Base-by-base conservation (phyloP, 1,139 yeast species). In the Kluyveromyces sp. region DNA sequence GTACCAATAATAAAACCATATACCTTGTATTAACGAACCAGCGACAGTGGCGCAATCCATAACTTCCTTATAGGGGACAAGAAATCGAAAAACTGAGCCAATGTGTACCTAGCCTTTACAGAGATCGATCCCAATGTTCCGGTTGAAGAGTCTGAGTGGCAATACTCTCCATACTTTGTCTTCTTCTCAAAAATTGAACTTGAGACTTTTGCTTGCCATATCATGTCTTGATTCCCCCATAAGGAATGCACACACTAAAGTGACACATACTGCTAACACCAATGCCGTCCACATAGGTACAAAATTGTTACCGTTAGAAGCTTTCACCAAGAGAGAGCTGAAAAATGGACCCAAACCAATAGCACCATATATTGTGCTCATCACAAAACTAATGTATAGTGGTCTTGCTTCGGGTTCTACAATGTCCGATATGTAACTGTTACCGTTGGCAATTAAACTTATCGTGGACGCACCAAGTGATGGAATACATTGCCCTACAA, bases 391-490 rank as follows among this genome's bases (percentile, higher is more conserved):
- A 51, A 81, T 67, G 3, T 72, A 64, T 45, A 71, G 70, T 8
- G 76, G 70, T 48, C 85, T 63, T 41, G 73, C 69, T 29, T 65
- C 66, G 1, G 78, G 72, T 26, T 72, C 75, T 10, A 74, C 77
- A 30, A 80, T 73, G 60, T 81, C 87, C 26, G 77, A 67, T 27
- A 79, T 64, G 54, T 81, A 81, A 49, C 83, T 75, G 55, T 75
- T 76, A 4, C 73, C 66, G 34, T 76, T 62, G 0, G 81, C 72
- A 15, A 75, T 56, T 25, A 77, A 48, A 3, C 76, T 70, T 53
- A 74, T 60, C 2, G 71, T 44, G 0, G 82, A 80, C 15, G 86
- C 87, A 15, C 42, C 38, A 15, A 43, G 28, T 2, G 42, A 33
- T 8, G 37, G 46, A 10, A 43, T 8, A 21, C 40, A 43, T 39